Evolutionary conservation across 192 early-diverging fungal species (phyloP).

Genomic region (Coemansia reversa): DNA sequence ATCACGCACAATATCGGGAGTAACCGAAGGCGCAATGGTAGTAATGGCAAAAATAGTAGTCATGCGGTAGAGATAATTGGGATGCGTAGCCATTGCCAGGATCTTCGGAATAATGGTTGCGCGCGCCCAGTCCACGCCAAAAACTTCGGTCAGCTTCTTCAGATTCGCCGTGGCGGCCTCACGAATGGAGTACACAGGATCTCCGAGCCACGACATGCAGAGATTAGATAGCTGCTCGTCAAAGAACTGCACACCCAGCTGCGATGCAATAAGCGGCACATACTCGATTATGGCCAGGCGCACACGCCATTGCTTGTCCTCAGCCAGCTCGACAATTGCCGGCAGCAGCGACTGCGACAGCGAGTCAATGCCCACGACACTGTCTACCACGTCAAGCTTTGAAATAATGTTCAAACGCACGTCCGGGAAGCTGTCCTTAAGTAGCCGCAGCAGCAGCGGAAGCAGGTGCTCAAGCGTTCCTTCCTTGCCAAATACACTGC

Average conservation of each 20-base stretch:
- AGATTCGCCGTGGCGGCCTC: slow-evolving; percentile 96
- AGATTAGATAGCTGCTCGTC: slow-evolving; percentile 91
- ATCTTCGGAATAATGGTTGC: slow-evolving; percentile 92
- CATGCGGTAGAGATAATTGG: slow-evolving; percentile 98
- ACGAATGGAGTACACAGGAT: slow-evolving; percentile 94
- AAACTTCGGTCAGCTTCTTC: slow-evolving; percentile 93
- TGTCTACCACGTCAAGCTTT: slow-evolving; percentile 93
- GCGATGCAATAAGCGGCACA: slow-evolving; percentile 93
- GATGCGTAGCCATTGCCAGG: slow-evolving; percentile 80
- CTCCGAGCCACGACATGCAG: slow-evolving; percentile 99
- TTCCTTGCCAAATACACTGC: slow-evolving; percentile 93
- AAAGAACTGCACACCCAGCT: slow-evolving; percentile 96
- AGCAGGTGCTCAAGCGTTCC: slow-evolving; percentile 91
- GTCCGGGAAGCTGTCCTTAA: slow-evolving; percentile 97
- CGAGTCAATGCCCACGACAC: slow-evolving; percentile 95
- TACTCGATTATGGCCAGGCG: slow-evolving; percentile 99
- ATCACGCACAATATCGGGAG: slow-evolving; percentile 84
- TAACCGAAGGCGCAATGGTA: slow-evolving; percentile 84
- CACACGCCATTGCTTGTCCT: slow-evolving; percentile 99
- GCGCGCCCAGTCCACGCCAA: slow-evolving; percentile 98
- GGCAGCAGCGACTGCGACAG: slow-evolving; percentile 96
- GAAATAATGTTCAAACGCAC: slow-evolving; percentile 99
- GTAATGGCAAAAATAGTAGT: slow-evolving; percentile 96
- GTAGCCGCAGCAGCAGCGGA: slow-evolving; percentile 91
- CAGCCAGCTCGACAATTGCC: slow-evolving; percentile 97